phyloP scores from a whole-genome alignment of 306 rosid species.

The Vigna unguiculata region DNA sequence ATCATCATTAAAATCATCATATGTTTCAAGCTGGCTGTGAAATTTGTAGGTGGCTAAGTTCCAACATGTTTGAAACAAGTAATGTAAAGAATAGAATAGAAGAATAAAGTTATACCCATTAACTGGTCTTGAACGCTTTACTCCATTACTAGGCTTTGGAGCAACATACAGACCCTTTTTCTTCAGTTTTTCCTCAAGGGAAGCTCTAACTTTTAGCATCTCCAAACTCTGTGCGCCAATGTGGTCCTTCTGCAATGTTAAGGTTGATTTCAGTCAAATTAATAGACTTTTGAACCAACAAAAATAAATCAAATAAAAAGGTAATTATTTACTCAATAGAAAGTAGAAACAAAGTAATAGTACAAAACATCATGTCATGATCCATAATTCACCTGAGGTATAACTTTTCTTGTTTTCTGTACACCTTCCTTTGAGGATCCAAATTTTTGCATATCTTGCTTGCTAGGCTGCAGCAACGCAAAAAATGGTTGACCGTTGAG shows the following conservation, averaged over 20 bases:
- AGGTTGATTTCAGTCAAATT: constrained; percentile 42
- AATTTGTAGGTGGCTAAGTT: constrained; percentile 41
- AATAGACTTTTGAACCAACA: constrained; percentile 18
- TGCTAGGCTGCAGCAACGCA: constrained; percentile 45
- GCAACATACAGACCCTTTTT: constrained; percentile 64
- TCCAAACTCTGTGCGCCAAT: constrained; percentile 73
- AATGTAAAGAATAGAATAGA: constrained; percentile 11
- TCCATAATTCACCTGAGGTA: constrained; percentile 62
- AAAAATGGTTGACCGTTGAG: neutral
- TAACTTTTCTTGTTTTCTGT: constrained; percentile 55
- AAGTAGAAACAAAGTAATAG: constrained; percentile 1
- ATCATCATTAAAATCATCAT: constrained; percentile 86
- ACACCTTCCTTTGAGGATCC: constrained; percentile 54
- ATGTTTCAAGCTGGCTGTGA: constrained; percentile 73
- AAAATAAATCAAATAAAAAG: constrained; percentile 27
- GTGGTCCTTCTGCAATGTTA: constrained; percentile 62
- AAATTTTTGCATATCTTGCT: constrained; percentile 45
- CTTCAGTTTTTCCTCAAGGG: constrained; percentile 80
- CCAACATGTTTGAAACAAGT: constrained; percentile 36
- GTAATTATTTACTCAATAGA: constrained; percentile 1
- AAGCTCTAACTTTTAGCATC: constrained; percentile 85
- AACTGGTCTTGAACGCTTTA: constrained; percentile 61
- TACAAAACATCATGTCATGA: constrained; percentile 20
- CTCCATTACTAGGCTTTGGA: constrained; percentile 58
- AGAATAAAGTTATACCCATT: constrained; percentile 66